phyloP scores from a whole-genome alignment of 192 early-diverging fungal genomes.

The Pilobolus umbonatus region DNA sequence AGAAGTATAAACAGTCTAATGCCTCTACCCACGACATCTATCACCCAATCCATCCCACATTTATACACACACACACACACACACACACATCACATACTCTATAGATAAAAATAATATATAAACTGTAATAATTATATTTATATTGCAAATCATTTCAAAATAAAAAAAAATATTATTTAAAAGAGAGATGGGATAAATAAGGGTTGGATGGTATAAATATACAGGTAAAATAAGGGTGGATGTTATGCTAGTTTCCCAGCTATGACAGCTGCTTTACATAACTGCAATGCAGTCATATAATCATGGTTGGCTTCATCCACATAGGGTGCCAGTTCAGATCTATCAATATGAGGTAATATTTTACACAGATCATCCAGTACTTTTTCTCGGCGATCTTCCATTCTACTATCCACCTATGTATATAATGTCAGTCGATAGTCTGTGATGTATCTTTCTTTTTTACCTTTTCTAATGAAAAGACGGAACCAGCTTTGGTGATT shows the following conservation, averaged over 20 bases:
- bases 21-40: too few relatives aligned
- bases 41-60: too few relatives aligned
- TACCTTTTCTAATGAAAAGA: conserved; percentile 1
- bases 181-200: neutral
- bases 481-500: neutral
- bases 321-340: conserved; percentile 35
- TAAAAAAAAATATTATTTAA: neutral
- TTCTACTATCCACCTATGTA: neutral
- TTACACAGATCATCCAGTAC: conserved; percentile 43
- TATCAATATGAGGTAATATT: conserved; percentile 46
- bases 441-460: neutral
- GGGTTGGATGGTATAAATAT: neutral
- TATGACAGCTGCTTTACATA: conserved; percentile 37
- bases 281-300: conserved; percentile 42
- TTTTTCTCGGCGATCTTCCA: conserved; percentile 17
- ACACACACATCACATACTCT: neutral
- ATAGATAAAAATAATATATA: neutral
- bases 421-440: neutral
- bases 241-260: conserved; percentile 35
- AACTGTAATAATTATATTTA: too few relatives aligned
- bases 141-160: too few relatives aligned
- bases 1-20: neutral
- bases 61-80: neutral
- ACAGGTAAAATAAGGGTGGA: neutral
- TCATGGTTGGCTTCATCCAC: conserved; percentile 40